Evolutionary conservation across 306 rosid genomes (phyloP).

Genomic region (Lotus japonicus): DNA sequence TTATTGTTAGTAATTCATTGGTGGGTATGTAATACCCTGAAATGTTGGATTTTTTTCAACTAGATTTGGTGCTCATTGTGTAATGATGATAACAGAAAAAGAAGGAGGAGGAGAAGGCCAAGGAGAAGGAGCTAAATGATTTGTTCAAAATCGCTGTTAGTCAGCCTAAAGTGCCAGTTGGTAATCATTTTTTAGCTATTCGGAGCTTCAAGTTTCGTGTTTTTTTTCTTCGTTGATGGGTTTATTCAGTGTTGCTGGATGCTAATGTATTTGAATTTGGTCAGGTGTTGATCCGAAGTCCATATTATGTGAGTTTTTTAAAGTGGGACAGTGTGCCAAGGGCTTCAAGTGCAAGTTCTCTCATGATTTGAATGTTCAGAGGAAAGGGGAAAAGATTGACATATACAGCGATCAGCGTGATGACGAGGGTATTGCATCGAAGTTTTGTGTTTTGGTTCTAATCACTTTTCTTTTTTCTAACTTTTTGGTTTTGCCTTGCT

Average conservation of each 20-base stretch:
- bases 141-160: conserved; percentile 86
- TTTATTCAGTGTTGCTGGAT: not conserved
- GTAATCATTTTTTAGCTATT: conserved; percentile 36
- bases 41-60: not conserved
- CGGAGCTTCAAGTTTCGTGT: not conserved
- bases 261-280: conserved; percentile 13
- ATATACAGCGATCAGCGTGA: conserved; percentile 88
- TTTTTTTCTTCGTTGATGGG: not conserved
- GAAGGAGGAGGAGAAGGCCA: conserved; percentile 95
- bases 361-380: conserved; percentile 90
- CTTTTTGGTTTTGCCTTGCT: not conserved
- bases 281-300: conserved; percentile 99
- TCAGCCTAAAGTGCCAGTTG: conserved; percentile 90
- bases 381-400: conserved; percentile 99
- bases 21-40: not conserved
- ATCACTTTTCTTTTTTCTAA: not conserved
- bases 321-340: conserved; percentile 86
- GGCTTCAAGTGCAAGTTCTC: conserved; percentile 99
- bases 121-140: conserved; percentile 90
- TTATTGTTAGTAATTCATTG: not conserved
- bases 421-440: conserved; percentile 44
- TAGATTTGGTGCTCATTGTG: not conserved
- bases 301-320: conserved; percentile 81
- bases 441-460: not conserved
- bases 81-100: conserved; percentile 54